Percentiles rank a stretch among this genome's conserved stretches.
These are phyloP conservation scores for Pseudogymnoascus sp. DNA, from an alignment of 2,329 filamentous ascomycete genomes.

Conservation along the genomic window DNA sequence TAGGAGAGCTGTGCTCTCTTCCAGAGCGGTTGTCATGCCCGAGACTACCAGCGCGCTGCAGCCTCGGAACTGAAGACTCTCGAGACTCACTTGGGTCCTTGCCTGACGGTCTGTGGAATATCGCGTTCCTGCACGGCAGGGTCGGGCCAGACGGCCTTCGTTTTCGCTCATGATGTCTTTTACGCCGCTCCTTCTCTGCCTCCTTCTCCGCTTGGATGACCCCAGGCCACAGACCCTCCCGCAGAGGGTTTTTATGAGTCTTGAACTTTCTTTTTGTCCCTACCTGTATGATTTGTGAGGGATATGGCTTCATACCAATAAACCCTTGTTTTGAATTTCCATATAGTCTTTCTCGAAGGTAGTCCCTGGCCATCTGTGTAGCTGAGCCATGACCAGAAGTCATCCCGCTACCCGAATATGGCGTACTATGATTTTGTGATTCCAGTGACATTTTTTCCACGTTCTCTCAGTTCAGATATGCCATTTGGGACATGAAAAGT, in stretches of 20 bases:
- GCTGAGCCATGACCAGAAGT: background rate
- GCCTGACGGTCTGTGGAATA: background rate
- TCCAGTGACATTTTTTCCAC: background rate
- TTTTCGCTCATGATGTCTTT: background rate
- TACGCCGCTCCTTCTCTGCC: background rate
- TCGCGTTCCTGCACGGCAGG: background rate
- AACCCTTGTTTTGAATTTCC: background rate
- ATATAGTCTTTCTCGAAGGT: background rate
- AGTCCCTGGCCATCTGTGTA: background rate
- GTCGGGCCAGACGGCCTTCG: background rate
- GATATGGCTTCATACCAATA: background rate
- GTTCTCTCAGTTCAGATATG: background rate
- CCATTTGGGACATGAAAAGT: background rate
- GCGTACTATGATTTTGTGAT: background rate
- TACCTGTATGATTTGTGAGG: background rate
- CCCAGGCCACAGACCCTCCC: background rate
- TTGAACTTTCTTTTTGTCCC: background rate
- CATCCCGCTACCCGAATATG: background rate
- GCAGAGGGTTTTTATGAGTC: background rate
- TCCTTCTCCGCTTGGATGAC: background rate
- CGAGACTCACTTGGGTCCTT: background rate
- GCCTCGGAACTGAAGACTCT: background rate
- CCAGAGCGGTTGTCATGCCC: background rate
- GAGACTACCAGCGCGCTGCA: background rate
- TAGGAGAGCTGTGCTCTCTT: background rate